These are phyloP conservation scores for Rhododendron henanense DNA, from an alignment of 148 eudicot genomes.

Conservation along the genomic window DNA sequence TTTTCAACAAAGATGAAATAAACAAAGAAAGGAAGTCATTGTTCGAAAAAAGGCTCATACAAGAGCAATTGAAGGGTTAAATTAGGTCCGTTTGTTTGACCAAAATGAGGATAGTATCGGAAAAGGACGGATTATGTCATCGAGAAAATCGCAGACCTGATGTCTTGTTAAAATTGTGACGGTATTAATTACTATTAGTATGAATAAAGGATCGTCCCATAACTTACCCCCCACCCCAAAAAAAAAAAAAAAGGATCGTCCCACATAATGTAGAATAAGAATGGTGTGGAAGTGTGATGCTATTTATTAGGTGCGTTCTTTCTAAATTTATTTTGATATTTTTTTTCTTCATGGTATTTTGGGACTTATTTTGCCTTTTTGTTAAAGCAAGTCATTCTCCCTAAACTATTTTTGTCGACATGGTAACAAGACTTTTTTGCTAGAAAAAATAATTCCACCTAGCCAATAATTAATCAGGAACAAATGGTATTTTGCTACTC, in stretches of 20 bases:
- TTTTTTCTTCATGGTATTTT: too few relatives aligned
- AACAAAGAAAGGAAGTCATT: not conserved
- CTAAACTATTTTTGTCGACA: too few relatives aligned
- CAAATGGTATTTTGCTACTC: too few relatives aligned
- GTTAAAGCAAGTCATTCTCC: too few relatives aligned
- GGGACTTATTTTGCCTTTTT: too few relatives aligned
- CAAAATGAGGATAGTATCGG: not conserved
- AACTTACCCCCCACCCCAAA: too few relatives aligned
- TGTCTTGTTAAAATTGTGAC: not conserved
- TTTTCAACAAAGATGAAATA: not conserved
- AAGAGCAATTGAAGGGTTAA: not conserved
- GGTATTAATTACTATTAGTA: not conserved
- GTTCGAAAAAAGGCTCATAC: not conserved
- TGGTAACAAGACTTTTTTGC: too few relatives aligned
- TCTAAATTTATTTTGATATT: too few relatives aligned
- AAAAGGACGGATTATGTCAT: not conserved
- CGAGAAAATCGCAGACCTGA: not conserved
- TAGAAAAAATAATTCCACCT: too few relatives aligned
- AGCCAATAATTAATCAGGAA: too few relatives aligned
- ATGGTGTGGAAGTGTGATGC: not conserved
- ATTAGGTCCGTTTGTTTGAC: not conserved
- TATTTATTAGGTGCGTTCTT: not conserved
- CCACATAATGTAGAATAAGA: not conserved
- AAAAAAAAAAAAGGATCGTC: not conserved
- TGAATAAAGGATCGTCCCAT: not conserved